Evolutionary conservation across 2,329 filamentous ascomycete species (phyloP).

Genomic region (Aspergillus costaricaensis): DNA sequence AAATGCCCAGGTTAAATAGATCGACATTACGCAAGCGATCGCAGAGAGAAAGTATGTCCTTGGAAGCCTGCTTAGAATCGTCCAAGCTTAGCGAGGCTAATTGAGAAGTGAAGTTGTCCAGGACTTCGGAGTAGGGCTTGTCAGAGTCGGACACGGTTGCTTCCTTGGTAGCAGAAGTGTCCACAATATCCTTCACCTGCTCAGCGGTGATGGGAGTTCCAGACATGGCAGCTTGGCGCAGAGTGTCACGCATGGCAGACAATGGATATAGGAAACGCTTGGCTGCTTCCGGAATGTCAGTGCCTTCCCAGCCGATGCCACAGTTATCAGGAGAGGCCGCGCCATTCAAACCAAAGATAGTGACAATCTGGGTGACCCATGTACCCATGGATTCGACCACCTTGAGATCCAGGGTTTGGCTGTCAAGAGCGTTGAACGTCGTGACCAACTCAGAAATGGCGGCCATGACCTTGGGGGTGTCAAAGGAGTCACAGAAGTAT

Average conservation of each 20-base stretch:
- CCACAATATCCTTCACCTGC: slow-evolving; percentile 43
- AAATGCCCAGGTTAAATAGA: slow-evolving; percentile 79
- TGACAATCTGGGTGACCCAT: slow-evolving; percentile 81
- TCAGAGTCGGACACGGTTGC: slow-evolving; percentile 29
- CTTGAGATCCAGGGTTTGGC: slow-evolving; percentile 48
- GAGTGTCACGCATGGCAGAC: slow-evolving; percentile 58
- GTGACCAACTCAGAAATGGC: slow-evolving; percentile 76
- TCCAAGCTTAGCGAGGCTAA: slow-evolving; percentile 36
- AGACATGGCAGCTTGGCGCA: slow-evolving; percentile 58
- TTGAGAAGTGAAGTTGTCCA: slow-evolving; percentile 46
- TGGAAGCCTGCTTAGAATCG: slow-evolving; percentile 59
- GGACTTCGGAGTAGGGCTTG: slow-evolving; percentile 51
- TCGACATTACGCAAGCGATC: slow-evolving; percentile 79
- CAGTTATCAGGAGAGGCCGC: slow-evolving; percentile 36
- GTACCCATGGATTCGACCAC: slow-evolving; percentile 61
- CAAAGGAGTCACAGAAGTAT: slow-evolving; percentile 80
- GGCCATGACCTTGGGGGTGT: slow-evolving; percentile 78
- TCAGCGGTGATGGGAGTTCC: slow-evolving; percentile 45
- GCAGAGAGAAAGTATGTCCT: slow-evolving; percentile 73
- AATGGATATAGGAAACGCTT: slow-evolving; percentile 64
- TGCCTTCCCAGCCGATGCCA: slow-evolving; percentile 65
- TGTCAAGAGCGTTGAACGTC: slow-evolving; percentile 66
- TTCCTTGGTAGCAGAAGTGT: slow-evolving; percentile 26
- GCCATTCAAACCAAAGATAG: slow-evolving; percentile 74
- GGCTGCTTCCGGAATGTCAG: slow-evolving; percentile 62